Evolutionary conservation across 2,329 filamentous ascomycete genomes (phyloP), one percentile per base, ranked within the genome.

Genomic region (Aspergillaceae sp.): DNA sequence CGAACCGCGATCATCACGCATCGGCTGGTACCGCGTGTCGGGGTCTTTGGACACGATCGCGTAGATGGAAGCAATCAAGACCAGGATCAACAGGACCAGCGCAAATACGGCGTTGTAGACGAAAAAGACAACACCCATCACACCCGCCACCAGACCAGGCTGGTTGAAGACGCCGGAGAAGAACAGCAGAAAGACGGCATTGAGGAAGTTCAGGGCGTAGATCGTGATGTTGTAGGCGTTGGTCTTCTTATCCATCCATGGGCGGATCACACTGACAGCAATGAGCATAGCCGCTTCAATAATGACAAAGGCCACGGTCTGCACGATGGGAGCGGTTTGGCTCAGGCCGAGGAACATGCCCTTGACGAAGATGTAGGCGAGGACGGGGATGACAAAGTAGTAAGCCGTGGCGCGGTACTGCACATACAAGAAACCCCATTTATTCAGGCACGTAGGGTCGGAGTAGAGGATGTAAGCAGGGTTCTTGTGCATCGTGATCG

Each of bases 231-330:
- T 96, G 77, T 95, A 94, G 41, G 84, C 83, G 68, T 96, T 97
- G 51, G 88, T 95, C 73, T 90, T 91, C 80, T 95, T 95, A 76
- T 96, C 91, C 91, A 97, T 97, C 85, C 88, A 97, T 11, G 91
- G 91, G 49, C 87, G 83, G 55, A 96, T 72, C 45, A 94, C 83
- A 49, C 82, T 85, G 46, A 88, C 82, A 26, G 72, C 81, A 57
- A 95, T 84, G 47, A 97, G 76, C 56, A 86, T 83, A 44, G 69
- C 79, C 2, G 84, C 84, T 68, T 97, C 91, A 47, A 96, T 81
- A 49, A 96, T 74, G 36, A 97, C 74, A 48, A 96, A 77, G 10
- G 83, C 86, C 48, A 96, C 75, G 7, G 88, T 87, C 68, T 95
- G 89, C 19, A 83, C 82, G 4, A 80, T 78, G 30, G 82, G 80